Percentiles rank a stretch among this genome's conserved stretches.
Conservation (phyloP, 805 yeast species). For the Candida tallmaniae region DNA sequence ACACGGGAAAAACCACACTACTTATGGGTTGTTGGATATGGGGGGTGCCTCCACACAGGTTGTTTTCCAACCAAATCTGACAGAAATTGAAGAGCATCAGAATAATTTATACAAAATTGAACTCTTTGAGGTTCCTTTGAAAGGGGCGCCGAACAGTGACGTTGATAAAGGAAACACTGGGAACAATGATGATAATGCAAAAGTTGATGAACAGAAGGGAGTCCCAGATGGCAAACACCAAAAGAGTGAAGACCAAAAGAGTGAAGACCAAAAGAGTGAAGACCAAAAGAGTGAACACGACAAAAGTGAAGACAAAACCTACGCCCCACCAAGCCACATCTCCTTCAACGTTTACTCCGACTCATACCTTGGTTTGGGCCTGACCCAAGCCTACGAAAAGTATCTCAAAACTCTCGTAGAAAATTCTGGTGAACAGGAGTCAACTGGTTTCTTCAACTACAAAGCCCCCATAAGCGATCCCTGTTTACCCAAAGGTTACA, state of each 20-base stretch:
- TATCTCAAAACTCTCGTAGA: conserved; percentile 37
- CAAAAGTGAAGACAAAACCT: not conserved
- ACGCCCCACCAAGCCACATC: conserved; percentile 12
- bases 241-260: no score
- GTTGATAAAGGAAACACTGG: not conserved
- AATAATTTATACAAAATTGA: conserved; percentile 44
- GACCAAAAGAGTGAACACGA: not conserved
- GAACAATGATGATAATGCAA: not conserved
- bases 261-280: not conserved
- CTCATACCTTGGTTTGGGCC: conserved; percentile 58
- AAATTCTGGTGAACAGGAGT: conserved; percentile 10
- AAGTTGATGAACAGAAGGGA: no score
- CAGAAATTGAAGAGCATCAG: conserved; percentile 41
- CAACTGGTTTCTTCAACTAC: conserved; percentile 8
- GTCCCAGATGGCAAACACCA: no score
- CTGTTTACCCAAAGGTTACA: conserved; percentile 50
- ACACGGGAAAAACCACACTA: conserved; percentile 41
- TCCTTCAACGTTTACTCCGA: conserved; percentile 46
- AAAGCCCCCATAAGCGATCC: conserved; percentile 45
- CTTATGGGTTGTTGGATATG: conserved; percentile 58
- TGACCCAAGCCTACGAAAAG: conserved; percentile 48
- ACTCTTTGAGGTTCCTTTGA: conserved; percentile 36
- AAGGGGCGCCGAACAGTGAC: conserved; percentile 6
- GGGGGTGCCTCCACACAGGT: conserved; percentile 67
- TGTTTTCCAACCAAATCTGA: conserved; percentile 53